Conservation (phyloP, 2,329 filamentous ascomycete species). For the Xylariaceae sp. region DNA sequence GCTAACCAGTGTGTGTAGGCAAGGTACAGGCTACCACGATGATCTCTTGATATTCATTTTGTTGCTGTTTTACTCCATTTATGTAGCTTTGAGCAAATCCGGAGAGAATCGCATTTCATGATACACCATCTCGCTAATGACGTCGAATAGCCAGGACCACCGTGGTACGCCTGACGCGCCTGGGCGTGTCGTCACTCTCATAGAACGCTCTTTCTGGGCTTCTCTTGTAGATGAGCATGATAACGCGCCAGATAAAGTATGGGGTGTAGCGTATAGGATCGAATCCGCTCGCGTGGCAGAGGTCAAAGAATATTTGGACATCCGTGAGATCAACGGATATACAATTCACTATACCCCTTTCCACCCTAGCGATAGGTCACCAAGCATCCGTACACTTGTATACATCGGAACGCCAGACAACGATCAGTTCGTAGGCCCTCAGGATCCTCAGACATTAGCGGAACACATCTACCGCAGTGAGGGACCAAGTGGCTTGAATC, state of each 20-base stretch:
- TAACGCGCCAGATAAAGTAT: slow-evolving; percentile 65
- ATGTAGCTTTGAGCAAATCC: no score
- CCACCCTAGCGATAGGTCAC: slow-evolving; percentile 50
- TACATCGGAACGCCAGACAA: slow-evolving; percentile 96
- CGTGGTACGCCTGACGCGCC: slow-evolving; percentile 85
- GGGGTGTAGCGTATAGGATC: slow-evolving; percentile 93
- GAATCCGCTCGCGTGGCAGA: slow-evolving; percentile 67
- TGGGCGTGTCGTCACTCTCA: slow-evolving; percentile 89
- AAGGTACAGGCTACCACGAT: slow-evolving; percentile 16
- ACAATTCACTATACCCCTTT: slow-evolving; percentile 89
- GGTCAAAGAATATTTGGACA: slow-evolving; percentile 87
- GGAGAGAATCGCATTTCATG: no score
- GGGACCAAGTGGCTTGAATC: slow-evolving; percentile 86
- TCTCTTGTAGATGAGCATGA: slow-evolving; percentile 67
- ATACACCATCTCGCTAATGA: no score
- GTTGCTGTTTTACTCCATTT: no score
- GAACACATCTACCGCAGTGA: slow-evolving; percentile 73
- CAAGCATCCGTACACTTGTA: slow-evolving; percentile 60
- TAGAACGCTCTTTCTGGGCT: slow-evolving; percentile 80
- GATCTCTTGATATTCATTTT: no score
- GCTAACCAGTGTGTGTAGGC: slow-evolving; percentile 19
- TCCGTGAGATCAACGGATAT: slow-evolving; percentile 97
- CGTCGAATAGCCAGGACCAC: slow-evolving; percentile 74
- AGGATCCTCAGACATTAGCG: slow-evolving; percentile 75
- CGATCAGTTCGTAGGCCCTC: slow-evolving; percentile 83